Percentiles rank a stretch among this genome's conserved stretches.
Conservation (phyloP, 768 basidiomycete genomes). For the Agrocybe pediades region DNA sequence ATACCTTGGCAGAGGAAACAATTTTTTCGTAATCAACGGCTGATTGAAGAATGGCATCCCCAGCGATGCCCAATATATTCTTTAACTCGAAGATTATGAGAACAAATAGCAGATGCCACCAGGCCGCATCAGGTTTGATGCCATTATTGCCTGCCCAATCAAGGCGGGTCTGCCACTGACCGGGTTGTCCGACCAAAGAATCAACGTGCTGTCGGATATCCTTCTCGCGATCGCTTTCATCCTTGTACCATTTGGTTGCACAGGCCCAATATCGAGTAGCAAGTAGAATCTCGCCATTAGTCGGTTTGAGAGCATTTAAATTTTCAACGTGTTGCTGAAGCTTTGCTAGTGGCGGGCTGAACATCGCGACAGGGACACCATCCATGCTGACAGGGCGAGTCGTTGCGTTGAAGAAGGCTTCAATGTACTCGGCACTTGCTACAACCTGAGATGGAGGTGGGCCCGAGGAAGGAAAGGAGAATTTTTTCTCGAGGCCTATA, state of each 20-base stretch:
- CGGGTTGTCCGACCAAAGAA: slow-evolving; percentile 6
- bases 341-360: slow-evolving; percentile 8
- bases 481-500: background rate
- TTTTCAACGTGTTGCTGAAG: slow-evolving; percentile 13
- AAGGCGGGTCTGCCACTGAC: slow-evolving; percentile 8
- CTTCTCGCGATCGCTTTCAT: background rate
- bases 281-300: slow-evolving; percentile 6
- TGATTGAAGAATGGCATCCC: slow-evolving; percentile 16
- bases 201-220: slow-evolving; percentile 8
- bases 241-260: slow-evolving; percentile 3
- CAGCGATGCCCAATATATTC: slow-evolving; percentile 15
- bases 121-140: slow-evolving; percentile 15
- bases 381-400: slow-evolving; percentile 7
- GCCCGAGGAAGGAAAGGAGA: slow-evolving; percentile 1
- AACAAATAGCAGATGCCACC: slow-evolving; percentile 12
- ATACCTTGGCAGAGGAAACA: slow-evolving; percentile 8
- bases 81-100: slow-evolving; percentile 14
- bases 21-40: slow-evolving; percentile 18
- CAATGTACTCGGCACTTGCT: background rate
- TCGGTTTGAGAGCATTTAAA: slow-evolving; percentile 16
- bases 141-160: slow-evolving; percentile 9
- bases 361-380: slow-evolving; percentile 11
- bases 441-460: slow-evolving; percentile 6
- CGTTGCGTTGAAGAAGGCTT: background rate
- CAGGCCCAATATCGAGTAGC: slow-evolving; percentile 10